Conservation (phyloP, 148 eudicot genomes). For the Cornus florida region DNA sequence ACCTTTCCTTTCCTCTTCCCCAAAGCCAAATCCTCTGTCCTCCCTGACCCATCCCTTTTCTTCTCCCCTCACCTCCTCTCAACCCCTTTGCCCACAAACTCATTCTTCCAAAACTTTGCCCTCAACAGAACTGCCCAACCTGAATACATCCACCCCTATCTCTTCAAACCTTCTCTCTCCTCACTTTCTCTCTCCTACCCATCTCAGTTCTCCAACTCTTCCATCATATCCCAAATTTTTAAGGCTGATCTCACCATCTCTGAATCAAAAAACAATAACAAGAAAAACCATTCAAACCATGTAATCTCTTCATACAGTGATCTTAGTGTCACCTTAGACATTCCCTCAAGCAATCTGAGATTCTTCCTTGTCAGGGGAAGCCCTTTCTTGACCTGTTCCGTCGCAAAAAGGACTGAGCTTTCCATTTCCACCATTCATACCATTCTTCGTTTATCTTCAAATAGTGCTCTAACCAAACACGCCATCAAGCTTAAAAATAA, state of each 20-base stretch:
- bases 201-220: slow-evolving; percentile 43
- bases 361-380: slow-evolving; percentile 80
- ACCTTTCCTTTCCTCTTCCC: slow-evolving; percentile 57
- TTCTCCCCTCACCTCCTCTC: slow-evolving; percentile 59
- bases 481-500: slow-evolving; percentile 63
- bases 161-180: slow-evolving; percentile 57
- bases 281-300: slow-evolving; percentile 34
- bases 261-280: slow-evolving; percentile 10
- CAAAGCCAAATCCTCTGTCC: slow-evolving; percentile 44
- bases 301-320: slow-evolving; percentile 57
- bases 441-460: slow-evolving; percentile 43
- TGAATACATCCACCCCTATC: slow-evolving; percentile 87
- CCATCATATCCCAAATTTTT: slow-evolving; percentile 66
- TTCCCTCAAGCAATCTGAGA: slow-evolving; percentile 58
- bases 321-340: slow-evolving; percentile 73
- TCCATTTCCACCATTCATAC: slow-evolving; percentile 72
- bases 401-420: slow-evolving; percentile 25
- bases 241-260: slow-evolving; percentile 73
- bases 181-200: slow-evolving; percentile 75
- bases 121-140: slow-evolving; percentile 92
- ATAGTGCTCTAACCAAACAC: slow-evolving; percentile 54
- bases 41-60: slow-evolving; percentile 76
- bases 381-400: slow-evolving; percentile 74
- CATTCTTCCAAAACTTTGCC: slow-evolving; percentile 87
- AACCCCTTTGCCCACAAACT: slow-evolving; percentile 79